These are phyloP conservation scores for Amanita pseudoporphyria DNA, from an alignment of 768 basidiomycete species.

Conservation along the genomic window DNA sequence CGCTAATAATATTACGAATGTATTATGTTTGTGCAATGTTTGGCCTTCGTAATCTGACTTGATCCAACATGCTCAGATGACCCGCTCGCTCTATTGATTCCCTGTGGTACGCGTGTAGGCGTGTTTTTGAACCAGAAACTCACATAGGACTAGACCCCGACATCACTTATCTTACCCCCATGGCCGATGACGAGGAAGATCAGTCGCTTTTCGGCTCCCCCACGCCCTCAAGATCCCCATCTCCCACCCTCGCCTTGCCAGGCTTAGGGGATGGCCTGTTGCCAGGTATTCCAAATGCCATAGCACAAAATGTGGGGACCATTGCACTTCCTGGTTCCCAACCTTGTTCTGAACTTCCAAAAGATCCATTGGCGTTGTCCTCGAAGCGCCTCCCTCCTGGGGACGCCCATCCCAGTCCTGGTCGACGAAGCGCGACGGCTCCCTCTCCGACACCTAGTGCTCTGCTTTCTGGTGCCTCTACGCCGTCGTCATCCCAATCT, in stretches of 20 bases:
- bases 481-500: constrained; percentile 12
- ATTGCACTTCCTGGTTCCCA: constrained; percentile 98
- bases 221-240: constrained; percentile 67
- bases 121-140: not conserved
- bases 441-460: not conserved
- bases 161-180: not conserved
- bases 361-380: constrained; percentile 68
- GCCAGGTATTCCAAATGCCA: constrained; percentile 19
- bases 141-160: not conserved
- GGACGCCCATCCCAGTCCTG: not conserved
- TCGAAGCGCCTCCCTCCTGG: constrained; percentile 30
- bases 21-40: not conserved
- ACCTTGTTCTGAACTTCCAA: constrained; percentile 77
- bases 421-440: not conserved
- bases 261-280: constrained; percentile 22
- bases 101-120: not conserved
- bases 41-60: not conserved
- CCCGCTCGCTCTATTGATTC: no score
- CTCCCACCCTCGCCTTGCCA: constrained; percentile 51
- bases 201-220: constrained; percentile 77
- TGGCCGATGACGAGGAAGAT: constrained; percentile 28
- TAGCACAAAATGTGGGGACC: constrained; percentile 89
- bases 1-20: not conserved
- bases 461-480: constrained; percentile 16
- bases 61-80: no score